Base-by-base conservation (phyloP, 164 flowering plant species). In the Vitis rotundifolia region DNA sequence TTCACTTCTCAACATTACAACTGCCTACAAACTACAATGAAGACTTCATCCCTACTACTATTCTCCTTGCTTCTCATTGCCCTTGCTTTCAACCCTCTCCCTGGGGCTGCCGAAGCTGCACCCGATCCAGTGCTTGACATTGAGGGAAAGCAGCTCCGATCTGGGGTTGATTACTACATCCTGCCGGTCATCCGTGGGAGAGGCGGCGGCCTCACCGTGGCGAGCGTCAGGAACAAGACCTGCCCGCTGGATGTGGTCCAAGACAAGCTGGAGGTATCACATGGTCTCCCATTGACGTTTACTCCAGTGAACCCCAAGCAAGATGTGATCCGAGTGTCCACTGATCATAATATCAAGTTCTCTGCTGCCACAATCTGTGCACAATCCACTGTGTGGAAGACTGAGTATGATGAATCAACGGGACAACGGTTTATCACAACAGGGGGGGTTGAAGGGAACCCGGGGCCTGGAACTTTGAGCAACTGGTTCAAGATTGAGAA, bases 401-500 rank as follows among this genome's bases (percentile, higher is more conserved):
- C 2, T 31, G 44, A 6, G 44, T 31, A 31, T 31, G 44, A 31
- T 76, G 52, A 81, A 81, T 56, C 12, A 1, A 62, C 71, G 8
- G 66, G 69, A 61, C 61, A 15, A 50, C 44, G 68, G 60, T 78
- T 60, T 47, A 72, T 81, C 28, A 59, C 63, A 2, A 69, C 37
- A 5, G 80, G 76, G 11, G 84, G 78, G 26, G 73, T 62, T 9
- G 57, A 59, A 53, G 84, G 84, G 68, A 76, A 74, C 11, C 84
- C 82, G 1, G 81, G 80, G 37, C 15, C 11, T 12, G 68, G 18
- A 14, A 68, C 77, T 5, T 10, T 62, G 49, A 18, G 63, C 44
- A 31, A 31, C 44, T 31, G 44, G 44, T 31, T 31, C 44, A 31
- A 31, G 44, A 31, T 31, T 31, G 74, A 71, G 53, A 71, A 62